Percentiles rank a stretch among this genome's conserved stretches.
Conservation (phyloP, 2,329 filamentous ascomycete species). For the Neurospora sp. region DNA sequence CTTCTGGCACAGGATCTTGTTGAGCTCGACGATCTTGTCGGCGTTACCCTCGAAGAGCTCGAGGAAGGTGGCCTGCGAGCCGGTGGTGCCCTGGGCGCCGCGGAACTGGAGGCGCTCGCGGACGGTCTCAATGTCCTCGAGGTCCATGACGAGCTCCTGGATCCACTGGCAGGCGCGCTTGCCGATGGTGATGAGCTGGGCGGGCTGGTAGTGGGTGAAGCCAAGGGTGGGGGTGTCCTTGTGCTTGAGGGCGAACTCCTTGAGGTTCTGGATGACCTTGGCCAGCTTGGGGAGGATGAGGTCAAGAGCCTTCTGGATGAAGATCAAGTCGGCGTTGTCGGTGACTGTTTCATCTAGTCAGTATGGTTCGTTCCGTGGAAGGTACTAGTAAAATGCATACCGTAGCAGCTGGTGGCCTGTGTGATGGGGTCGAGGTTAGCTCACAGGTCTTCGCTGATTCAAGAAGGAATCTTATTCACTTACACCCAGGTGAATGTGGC, state of each 20-base stretch:
- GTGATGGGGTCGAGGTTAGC: background rate
- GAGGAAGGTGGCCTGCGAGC: conserved; percentile 70
- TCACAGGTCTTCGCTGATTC: background rate
- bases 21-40: conserved; percentile 42
- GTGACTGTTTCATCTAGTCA: conserved; percentile 35
- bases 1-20: conserved; percentile 41
- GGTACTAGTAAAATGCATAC: background rate
- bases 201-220: conserved; percentile 65
- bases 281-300: conserved; percentile 68
- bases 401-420: conserved; percentile 34
- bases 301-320: conserved; percentile 56
- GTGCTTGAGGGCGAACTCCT: conserved; percentile 60
- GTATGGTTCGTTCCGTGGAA: background rate
- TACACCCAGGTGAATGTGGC: conserved; percentile 71
- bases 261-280: conserved; percentile 66
- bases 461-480: conserved; percentile 23
- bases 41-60: conserved; percentile 48
- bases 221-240: conserved; percentile 60
- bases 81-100: conserved; percentile 57
- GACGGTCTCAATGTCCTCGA: conserved; percentile 62
- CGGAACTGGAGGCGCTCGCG: conserved; percentile 63
- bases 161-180: conserved; percentile 64
- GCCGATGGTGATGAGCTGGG: conserved; percentile 54
- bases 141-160: conserved; percentile 57
- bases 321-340: conserved; percentile 69